Conservation (phyloP, 208 protist species). For the Leishmania arabica region DNA sequence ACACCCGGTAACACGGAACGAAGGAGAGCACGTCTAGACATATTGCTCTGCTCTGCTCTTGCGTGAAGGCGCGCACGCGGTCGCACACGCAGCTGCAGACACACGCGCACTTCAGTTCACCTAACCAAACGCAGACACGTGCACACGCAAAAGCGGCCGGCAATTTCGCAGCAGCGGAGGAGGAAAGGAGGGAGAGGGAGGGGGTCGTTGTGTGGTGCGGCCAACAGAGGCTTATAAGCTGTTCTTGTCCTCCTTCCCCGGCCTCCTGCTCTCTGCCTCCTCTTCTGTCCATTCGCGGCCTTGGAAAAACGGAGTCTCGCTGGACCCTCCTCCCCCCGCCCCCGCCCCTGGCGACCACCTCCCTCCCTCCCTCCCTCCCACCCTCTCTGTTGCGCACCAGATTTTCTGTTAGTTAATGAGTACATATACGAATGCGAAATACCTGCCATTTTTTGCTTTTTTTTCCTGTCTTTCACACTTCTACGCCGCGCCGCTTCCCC, state of each 20-base stretch:
- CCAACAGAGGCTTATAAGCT: background rate
- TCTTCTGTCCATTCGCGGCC: background rate
- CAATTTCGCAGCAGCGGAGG: background rate
- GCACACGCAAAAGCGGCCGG: background rate
- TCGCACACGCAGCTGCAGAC: background rate
- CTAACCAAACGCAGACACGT: background rate
- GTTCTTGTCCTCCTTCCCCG: background rate
- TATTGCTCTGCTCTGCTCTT: background rate
- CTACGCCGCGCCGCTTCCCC: background rate
- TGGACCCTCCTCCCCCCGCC: background rate
- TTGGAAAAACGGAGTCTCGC: background rate
- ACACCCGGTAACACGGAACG: background rate
- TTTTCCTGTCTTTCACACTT: background rate
- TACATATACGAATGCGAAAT: no score
- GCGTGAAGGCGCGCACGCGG: background rate
- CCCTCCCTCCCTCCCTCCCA: background rate
- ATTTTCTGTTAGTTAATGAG: background rate
- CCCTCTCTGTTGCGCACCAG: background rate
- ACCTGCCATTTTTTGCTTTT: background rate
- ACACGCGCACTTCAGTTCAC: background rate
- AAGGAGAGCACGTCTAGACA: background rate
- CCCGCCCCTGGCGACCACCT: background rate
- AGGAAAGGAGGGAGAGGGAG: background rate
- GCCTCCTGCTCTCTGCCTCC: background rate
- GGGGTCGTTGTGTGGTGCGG: background rate